These are phyloP conservation scores for Linanthus parryae DNA, from an alignment of 148 eudicot species.

Conservation along the genomic window DNA sequence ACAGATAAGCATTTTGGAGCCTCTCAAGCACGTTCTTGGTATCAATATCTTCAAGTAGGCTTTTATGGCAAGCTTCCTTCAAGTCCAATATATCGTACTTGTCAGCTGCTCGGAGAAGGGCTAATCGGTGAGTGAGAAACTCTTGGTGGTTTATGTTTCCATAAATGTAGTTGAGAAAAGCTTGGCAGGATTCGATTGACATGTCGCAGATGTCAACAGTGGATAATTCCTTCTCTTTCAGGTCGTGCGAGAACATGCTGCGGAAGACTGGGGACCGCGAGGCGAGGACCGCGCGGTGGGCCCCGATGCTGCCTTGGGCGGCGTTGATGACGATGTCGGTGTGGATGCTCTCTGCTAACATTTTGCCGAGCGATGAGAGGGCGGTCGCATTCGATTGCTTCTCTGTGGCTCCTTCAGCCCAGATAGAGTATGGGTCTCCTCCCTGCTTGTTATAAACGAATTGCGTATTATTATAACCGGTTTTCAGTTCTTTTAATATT, in stretches of 20 bases:
- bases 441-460: too few species aligned
- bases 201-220: conserved; percentile 71
- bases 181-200: conserved; percentile 61
- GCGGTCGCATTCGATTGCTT: conserved; percentile 44
- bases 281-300: conserved; percentile 84
- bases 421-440: conserved; percentile 60
- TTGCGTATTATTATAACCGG: neutral
- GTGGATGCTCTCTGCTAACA: conserved; percentile 80
- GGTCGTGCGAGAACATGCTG: conserved; percentile 85
- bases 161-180: conserved; percentile 66
- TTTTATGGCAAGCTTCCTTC: conserved; percentile 77
- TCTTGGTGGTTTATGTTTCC: conserved; percentile 48
- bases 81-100: conserved; percentile 73
- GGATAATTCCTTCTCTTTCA: conserved; percentile 61
- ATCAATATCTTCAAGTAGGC: conserved; percentile 77
- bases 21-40: conserved; percentile 74
- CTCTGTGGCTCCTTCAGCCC: conserved; percentile 49
- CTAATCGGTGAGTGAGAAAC: conserved; percentile 56
- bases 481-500: neutral
- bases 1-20: conserved; percentile 60
- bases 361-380: conserved; percentile 42
- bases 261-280: conserved; percentile 80
- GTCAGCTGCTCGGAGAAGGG: conserved; percentile 74
- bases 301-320: conserved; percentile 48
- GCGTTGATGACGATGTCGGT: conserved; percentile 73